Evolutionary conservation across 1,284 basidiomycete genomes (phyloP).

Genomic region (Leccinum fallax): DNA sequence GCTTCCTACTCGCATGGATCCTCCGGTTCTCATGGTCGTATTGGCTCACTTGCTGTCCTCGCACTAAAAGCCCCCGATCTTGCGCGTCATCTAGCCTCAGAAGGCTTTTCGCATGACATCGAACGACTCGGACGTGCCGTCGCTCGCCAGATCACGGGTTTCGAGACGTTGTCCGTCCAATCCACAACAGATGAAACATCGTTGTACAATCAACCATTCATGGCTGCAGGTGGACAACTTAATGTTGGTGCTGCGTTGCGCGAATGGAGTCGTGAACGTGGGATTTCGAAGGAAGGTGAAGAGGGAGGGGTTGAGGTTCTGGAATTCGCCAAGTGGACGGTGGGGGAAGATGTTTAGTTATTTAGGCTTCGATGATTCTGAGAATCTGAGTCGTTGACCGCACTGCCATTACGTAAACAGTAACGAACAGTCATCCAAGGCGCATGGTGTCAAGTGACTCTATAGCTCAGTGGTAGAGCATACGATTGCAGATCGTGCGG

Average conservation of each 20-base stretch:
- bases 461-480: conserved; percentile 47
- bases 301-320: conserved; percentile 57
- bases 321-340: conserved; percentile 68
- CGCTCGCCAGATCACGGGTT: conserved; percentile 85
- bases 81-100: conserved; percentile 44
- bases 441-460: conserved; percentile 12
- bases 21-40: conserved; percentile 62
- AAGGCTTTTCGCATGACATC: conserved; percentile 54
- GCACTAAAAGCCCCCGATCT: conserved; percentile 54
- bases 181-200: conserved; percentile 55
- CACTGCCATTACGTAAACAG: neutral
- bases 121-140: conserved; percentile 75
- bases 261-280: conserved; percentile 67
- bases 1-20: conserved; percentile 81
- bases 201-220: conserved; percentile 82
- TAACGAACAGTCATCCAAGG: neutral
- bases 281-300: conserved; percentile 44
- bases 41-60: conserved; percentile 71
- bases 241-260: conserved; percentile 65
- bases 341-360: conserved; percentile 46
- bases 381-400: neutral
- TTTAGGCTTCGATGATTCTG: conserved; percentile 4
- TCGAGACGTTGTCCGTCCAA: conserved; percentile 70
- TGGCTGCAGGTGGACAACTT: conserved; percentile 64
- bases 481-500: conserved; percentile 44